Evolutionary conservation across 2,329 filamentous ascomycete species (phyloP).

Genomic region (Geoglossum cookeanum): DNA sequence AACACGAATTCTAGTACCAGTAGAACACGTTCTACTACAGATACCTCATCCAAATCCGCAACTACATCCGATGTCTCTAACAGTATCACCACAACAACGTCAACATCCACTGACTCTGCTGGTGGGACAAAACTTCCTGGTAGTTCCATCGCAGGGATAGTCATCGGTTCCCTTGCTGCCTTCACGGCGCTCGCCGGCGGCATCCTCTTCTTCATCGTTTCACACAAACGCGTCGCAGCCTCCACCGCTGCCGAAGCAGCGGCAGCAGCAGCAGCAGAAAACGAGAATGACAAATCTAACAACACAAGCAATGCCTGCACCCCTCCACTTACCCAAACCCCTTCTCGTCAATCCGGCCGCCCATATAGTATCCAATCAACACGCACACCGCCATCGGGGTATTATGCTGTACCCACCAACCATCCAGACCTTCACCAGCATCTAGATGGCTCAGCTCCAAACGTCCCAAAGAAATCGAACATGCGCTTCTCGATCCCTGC

Average conservation of each 20-base stretch:
- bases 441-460: neutral
- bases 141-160: neutral
- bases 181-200: neutral
- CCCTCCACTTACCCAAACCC: neutral
- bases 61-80: neutral
- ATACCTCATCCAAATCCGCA: neutral
- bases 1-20: neutral
- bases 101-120: neutral
- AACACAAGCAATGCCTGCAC: neutral
- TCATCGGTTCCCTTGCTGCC: neutral
- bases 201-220: neutral
- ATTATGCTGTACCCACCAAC: neutral
- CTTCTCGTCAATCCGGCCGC: neutral
- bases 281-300: neutral
- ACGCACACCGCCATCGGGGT: neutral
- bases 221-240: neutral
- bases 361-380: neutral
- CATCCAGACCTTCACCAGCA: neutral
- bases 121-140: neutral
- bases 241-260: neutral
- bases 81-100: neutral
- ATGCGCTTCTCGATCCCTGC: neutral
- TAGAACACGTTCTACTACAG: neutral
- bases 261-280: neutral
- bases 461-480: neutral